Percentiles rank a stretch among this genome's conserved stretches.
Evolutionary conservation across 2,329 filamentous ascomycete genomes (phyloP).

Genomic region (Fusarium haematococcum): DNA sequence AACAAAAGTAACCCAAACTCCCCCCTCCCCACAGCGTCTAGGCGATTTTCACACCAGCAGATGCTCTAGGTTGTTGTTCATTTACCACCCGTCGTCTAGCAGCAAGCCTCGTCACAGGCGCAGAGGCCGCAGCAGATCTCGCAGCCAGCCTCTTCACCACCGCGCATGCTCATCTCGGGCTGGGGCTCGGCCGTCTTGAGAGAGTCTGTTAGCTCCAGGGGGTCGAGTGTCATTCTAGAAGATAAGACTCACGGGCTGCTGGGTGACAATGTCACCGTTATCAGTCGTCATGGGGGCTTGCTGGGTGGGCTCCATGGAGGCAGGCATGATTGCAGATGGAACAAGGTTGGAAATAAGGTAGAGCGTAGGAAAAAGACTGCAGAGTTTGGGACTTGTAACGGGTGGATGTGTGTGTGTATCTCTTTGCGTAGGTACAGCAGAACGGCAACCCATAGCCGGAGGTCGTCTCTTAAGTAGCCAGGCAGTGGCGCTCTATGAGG

Average conservation of each 20-base stretch:
- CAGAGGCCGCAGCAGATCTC: conserved; percentile 61
- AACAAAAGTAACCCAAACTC: conserved; percentile 22
- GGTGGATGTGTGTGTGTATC: conserved; percentile 13
- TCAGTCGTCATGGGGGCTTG: conserved; percentile 58
- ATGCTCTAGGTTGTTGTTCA: neutral
- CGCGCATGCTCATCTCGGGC: conserved; percentile 56
- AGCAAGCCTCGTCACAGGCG: conserved; percentile 58
- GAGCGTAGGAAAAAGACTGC: conserved; percentile 3
- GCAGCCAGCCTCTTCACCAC: conserved; percentile 60
- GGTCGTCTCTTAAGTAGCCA: conserved; percentile 30
- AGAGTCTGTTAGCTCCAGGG: conserved; percentile 3
- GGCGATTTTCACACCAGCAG: neutral
- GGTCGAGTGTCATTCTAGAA: neutral
- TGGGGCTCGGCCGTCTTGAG: conserved; percentile 54
- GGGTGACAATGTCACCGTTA: conserved; percentile 51
- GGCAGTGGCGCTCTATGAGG: conserved; percentile 21
- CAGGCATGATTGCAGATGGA: conserved; percentile 52
- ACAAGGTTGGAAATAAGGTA: neutral
- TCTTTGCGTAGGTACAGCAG: conserved; percentile 1
- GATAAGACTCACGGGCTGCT: conserved; percentile 55
- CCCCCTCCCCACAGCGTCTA: neutral
- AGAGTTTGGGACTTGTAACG: conserved; percentile 17
- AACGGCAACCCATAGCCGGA: conserved; percentile 24
- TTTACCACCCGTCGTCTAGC: conserved; percentile 39
- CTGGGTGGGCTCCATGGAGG: conserved; percentile 55